Evolutionary conservation across 495 filamentous ascomycete species (phyloP), one percentile per base, ranked within the genome.

Genomic region (Apodospora peruviana): DNA sequence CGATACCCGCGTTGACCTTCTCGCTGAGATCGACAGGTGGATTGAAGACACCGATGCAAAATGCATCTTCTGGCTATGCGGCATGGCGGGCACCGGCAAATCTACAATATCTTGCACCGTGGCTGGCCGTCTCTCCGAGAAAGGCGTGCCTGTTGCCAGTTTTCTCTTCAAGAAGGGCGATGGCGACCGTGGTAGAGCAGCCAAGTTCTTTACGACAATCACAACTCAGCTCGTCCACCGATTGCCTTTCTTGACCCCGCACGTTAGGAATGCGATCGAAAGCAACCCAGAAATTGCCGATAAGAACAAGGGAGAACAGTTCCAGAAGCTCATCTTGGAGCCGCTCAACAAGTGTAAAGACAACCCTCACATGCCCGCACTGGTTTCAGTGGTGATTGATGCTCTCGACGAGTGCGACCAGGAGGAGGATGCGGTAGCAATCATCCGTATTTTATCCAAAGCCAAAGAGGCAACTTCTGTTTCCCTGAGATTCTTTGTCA

Each of bases 121-220:
- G 1, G 71, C 72, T 5, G 21, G 46, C 3, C 37, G 36, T 5
- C 55, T 68, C 40, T 40, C 40, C 0, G 21, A 43, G 1, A 25
- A 43, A 7, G n/a, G 43, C 22, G 18, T 52, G 14, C 66, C 66
- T 17, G 60, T 59, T 24, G 65, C 58, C 0, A 75, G 66, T 53
- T 79, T 78, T 58, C 77, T 82, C 62, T 82, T 81, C 57, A 74
- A 72, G 35, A 67, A 65, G 50, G 69, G 71, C 16, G 68, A 71
- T 19, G 60, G 62, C 1, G 71, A 78, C 43, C 60, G 65, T 40
- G 67, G 62, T 5, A 67, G 58, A 22, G 70, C 70, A 5, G 57
- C 29, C 5, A 63, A 57, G 19, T 58, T 80, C 48, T 68, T 81
- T 39, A 55, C 75, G 5, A 76, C 71, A 5, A 61, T 81, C 16